These are phyloP conservation scores for Aspergillus quadricinctus DNA, from an alignment of 2,329 filamentous ascomycete genomes.

Conservation along the genomic window DNA sequence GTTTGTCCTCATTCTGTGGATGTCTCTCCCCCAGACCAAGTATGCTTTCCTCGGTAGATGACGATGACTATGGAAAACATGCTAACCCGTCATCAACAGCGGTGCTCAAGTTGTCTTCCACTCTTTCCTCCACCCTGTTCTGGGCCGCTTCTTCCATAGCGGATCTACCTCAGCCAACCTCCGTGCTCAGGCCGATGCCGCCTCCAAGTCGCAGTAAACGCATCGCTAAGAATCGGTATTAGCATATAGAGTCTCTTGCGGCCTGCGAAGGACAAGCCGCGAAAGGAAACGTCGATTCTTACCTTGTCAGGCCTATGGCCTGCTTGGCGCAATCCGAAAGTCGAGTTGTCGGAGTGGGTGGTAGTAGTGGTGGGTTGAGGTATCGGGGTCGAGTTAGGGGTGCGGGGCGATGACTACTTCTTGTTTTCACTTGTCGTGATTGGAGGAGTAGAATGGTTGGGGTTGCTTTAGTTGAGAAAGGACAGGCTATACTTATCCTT, in stretches of 20 bases:
- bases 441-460: constrained; percentile 10
- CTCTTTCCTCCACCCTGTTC: constrained; percentile 86
- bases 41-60: constrained; percentile 47
- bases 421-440: constrained; percentile 12
- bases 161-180: constrained; percentile 80
- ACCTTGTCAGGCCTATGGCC: constrained; percentile 1
- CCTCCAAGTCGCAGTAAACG: constrained; percentile 53
- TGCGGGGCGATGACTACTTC: constrained; percentile 1
- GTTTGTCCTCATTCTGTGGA: constrained; percentile 95
- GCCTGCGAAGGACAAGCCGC: constrained; percentile 7
- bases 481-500: constrained; percentile 2
- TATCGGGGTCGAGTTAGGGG: neutral
- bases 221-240: constrained; percentile 17
- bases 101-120: constrained; percentile 96
- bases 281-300: constrained; percentile 17
- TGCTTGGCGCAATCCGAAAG: neutral
- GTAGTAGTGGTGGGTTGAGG: neutral
- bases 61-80: neutral
- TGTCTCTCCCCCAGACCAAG: constrained; percentile 90
- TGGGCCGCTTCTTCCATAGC: constrained; percentile 82
- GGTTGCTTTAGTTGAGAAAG: constrained; percentile 4
- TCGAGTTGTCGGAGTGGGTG: neutral
- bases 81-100: constrained; percentile 45
- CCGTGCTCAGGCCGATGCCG: constrained; percentile 78
- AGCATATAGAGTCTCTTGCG: constrained; percentile 8